Evolutionary conservation across 371 early-diverging fungal species (phyloP).

Genomic region (Capillidium rhysosporum): DNA sequence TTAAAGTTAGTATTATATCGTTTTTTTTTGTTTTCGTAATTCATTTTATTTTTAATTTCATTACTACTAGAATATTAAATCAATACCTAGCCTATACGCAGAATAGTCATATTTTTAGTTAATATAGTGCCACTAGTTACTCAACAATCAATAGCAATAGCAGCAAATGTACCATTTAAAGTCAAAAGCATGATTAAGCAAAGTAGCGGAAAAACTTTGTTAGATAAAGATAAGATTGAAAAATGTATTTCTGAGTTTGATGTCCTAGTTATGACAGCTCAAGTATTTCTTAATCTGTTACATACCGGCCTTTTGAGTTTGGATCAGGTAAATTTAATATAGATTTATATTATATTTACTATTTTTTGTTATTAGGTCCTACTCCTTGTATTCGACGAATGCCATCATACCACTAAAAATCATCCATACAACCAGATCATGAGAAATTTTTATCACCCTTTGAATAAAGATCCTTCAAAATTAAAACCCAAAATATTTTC

Average conservation of each 20-base stretch:
- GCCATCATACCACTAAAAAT: constrained; percentile 67
- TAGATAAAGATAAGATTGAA: constrained; percentile 40
- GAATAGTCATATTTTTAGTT: constrained; percentile 59
- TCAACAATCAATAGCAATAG: constrained; percentile 61
- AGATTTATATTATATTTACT: not conserved
- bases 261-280: constrained; percentile 74
- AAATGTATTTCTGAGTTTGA: constrained; percentile 27
- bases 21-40: too few relatives aligned
- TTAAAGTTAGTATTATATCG: not conserved
- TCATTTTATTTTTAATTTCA: too few relatives aligned
- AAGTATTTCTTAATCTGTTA: constrained; percentile 55
- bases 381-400: constrained; percentile 80
- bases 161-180: constrained; percentile 30
- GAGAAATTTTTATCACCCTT: constrained; percentile 48
- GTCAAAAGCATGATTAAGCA: constrained; percentile 32
- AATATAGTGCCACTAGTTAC: constrained; percentile 65
- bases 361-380: constrained; percentile 23
- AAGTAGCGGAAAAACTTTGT: constrained; percentile 39
- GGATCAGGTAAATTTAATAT: constrained; percentile 20
- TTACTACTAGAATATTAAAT: not conserved
- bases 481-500: constrained; percentile 65
- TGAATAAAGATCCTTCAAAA: constrained; percentile 6
- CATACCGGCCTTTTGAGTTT: constrained; percentile 43
- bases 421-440: constrained; percentile 74
- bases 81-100: not conserved